Conservation (phyloP, 2,329 filamentous ascomycete genomes). For the Phialophora chinensis region DNA sequence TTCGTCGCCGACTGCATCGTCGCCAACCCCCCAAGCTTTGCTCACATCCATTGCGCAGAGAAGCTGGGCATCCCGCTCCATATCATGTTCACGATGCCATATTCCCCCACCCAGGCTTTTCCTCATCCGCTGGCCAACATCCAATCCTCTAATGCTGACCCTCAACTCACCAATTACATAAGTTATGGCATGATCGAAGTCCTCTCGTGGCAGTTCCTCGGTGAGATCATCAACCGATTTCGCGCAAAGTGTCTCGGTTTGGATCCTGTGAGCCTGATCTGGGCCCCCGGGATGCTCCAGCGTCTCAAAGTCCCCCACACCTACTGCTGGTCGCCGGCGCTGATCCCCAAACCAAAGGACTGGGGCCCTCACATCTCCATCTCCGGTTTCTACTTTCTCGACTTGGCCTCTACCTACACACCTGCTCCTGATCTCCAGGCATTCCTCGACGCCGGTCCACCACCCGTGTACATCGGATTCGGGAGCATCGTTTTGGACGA, state of each 20-base stretch:
- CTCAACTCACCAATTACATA: constrained; percentile 76
- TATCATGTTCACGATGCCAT: constrained; percentile 95
- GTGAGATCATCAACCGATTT: constrained; percentile 88
- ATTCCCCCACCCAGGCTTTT: constrained; percentile 82
- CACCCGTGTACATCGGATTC: constrained; percentile 81
- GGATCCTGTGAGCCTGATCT: constrained; percentile 77
- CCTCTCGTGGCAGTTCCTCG: constrained; percentile 89
- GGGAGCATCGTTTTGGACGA: constrained; percentile 81
- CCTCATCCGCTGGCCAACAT: constrained; percentile 86
- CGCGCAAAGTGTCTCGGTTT: constrained; percentile 75
- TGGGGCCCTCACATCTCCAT: constrained; percentile 75
- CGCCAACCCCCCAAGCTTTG: constrained; percentile 79
- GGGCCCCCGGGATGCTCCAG: constrained; percentile 78
- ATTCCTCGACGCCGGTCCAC: constrained; percentile 71
- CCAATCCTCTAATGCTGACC: constrained; percentile 74
- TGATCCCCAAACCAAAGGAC: constrained; percentile 77
- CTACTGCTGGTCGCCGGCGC: constrained; percentile 85
- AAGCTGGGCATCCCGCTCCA: constrained; percentile 76
- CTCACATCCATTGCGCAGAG: constrained; percentile 79
- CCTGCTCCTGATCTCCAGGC: constrained; percentile 68
- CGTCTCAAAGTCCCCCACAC: constrained; percentile 80
- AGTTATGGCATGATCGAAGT: constrained; percentile 85
- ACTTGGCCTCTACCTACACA: constrained; percentile 67
- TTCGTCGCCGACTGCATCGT: constrained; percentile 88
- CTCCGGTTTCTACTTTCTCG: constrained; percentile 76